Evolutionary conservation across 495 filamentous ascomycete species (phyloP).

Genomic region (Penicillium lividum): DNA sequence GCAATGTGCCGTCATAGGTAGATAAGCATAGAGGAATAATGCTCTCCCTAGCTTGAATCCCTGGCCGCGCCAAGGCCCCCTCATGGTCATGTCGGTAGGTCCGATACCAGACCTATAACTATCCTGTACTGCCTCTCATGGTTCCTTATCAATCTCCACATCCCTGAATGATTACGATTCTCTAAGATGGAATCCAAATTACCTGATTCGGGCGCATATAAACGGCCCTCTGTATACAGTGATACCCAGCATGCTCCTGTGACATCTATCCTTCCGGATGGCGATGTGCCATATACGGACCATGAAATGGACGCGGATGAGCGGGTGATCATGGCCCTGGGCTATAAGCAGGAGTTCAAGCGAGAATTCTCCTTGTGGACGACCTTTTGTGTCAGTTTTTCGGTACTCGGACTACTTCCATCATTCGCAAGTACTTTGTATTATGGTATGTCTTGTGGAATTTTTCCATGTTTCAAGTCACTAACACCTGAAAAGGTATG

Average conservation of each 20-base stretch:
- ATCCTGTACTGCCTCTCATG: background rate
- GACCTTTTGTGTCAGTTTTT: slow-evolving; percentile 77
- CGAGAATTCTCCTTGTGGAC: slow-evolving; percentile 83
- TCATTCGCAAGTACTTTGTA: slow-evolving; percentile 74
- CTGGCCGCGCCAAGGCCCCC: background rate
- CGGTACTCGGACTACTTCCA: slow-evolving; percentile 71
- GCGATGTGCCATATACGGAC: slow-evolving; percentile 60
- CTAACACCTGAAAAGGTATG: slow-evolving; percentile 49
- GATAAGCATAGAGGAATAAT: slow-evolving; percentile 6
- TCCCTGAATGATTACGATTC: background rate
- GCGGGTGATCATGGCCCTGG: slow-evolving; percentile 66
- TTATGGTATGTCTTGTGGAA: slow-evolving; percentile 51
- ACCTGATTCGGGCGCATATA: slow-evolving; percentile 18
- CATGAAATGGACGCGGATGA: slow-evolving; percentile 61
- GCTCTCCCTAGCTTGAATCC: background rate
- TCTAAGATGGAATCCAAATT: slow-evolving; percentile 10
- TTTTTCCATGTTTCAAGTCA: background rate
- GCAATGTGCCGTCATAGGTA: slow-evolving; percentile 19
- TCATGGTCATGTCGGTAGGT: background rate
- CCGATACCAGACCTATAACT: background rate
- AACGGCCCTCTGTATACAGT: slow-evolving; percentile 18
- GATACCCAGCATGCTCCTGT: slow-evolving; percentile 57
- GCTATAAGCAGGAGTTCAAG: slow-evolving; percentile 82
- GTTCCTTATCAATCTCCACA: background rate
- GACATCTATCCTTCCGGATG: slow-evolving; percentile 65